Base-by-base conservation (phyloP, 2,329 filamentous ascomycete genomes). In the Xylaria sp. region DNA sequence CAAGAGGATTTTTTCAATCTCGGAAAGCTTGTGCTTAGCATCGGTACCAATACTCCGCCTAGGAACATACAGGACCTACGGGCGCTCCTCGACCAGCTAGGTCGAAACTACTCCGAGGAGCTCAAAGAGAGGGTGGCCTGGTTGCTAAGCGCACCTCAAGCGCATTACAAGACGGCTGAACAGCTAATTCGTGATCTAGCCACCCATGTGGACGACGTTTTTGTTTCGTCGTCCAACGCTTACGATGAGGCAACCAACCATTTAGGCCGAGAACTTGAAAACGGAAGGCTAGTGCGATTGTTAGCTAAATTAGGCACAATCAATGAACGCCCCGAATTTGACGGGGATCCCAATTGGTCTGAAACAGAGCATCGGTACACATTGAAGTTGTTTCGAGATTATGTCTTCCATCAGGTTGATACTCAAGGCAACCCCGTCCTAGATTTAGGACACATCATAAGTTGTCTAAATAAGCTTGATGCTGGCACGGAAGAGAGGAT, bases 391-490 rank as follows among this genome's bases (percentile, higher is more conserved):
- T 98, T 98, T 83, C 89, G 96, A 56, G 96, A 99, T 80, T 98
- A 96, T 74, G 93, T 97, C 45, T 99, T 98, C 81, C 96, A 99
- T 78, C 94, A 97, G 75, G 94, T 97, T 13, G 94, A 98, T 77
- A 86, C 88, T 33, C 89, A 93, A 64, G 94, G 93, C 15, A 91
- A 92, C 60, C 92, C 96, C 0, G 90, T 94, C 1, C 84, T 97
- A 5, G 92, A 97, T 76, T 83, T 97, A 65, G 95, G 92, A 2
- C 94, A 98, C 80, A 93, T 98, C 70, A 79, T 99, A 51, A 87
- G 86, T 29, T 95, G 91, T 75, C 81, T 99, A 72, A 97, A 96
- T 81, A 97, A 97, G 78, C 83, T 99, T 60, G 96, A 99, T 79
- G 92, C 93, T 0, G 96, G 94, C 0, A 88, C 88, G 1, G 93